Base-by-base conservation (phyloP, 306 rosid species). In the Gastrolobium bilobum region DNA sequence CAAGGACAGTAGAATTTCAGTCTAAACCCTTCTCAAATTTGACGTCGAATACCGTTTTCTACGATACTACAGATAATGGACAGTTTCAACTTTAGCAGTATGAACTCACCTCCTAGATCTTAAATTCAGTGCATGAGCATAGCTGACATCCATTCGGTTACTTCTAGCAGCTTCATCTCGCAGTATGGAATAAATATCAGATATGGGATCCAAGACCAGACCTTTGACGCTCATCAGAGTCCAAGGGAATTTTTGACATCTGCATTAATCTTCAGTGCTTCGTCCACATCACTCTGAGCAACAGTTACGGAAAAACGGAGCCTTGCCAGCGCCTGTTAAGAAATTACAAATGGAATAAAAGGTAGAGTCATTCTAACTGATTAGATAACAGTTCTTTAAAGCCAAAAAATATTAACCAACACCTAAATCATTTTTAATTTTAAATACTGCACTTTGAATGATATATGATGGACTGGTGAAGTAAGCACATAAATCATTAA, bases 201-300 rank as follows among this genome's bases (percentile, higher is more conserved):
- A 93, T 77, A 93, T 91, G 44, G 98, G 93, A 87, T 96, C 98
- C 39, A n/a, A 96, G 91, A 67, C 99, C 99, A 40, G 99, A 93
- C 82, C 44, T 91, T 79, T 95, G 98, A 40, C 96, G 99, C 73
- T 95, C 99, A 2, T 93, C 97, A 0, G 99, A 93, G 83, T 96
- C 93, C 80, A 96, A 75, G 48, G 99, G 84, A 96, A 96, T n/a
- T 80, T 96, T 93, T 3, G 98, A 96, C 99, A 96, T 93, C 85
- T 96, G 98, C 99, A 96, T 96, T 83, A 96, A 83, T 81, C 99
- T n/a, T 86, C 76, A 96, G 86, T 35, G 98, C 97, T 82, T 96
- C 99, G 6, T 95, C 99, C 77, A 95, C 99, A 3, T 95, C 99
- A 82, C 98, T 92, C 85, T 95, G 99, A 83, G 94, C 99, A 79